A percentile compares a stretch with the other conserved stretches of the same genome.
These are phyloP conservation scores for Parachaetomium inaequale DNA, from an alignment of 495 filamentous ascomycete genomes.

Conservation along the genomic window DNA sequence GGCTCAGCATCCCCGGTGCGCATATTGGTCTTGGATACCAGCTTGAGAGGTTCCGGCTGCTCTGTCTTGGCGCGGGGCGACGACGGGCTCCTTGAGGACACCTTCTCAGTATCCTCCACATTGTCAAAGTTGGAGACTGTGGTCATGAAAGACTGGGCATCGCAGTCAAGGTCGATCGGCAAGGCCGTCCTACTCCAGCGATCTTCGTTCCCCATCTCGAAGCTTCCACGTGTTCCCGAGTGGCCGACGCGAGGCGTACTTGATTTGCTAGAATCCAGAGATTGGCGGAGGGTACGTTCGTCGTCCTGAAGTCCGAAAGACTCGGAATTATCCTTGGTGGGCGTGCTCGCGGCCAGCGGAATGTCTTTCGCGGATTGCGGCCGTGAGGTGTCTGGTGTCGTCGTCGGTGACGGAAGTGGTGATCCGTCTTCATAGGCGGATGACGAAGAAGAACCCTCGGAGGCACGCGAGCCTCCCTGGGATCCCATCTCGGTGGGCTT, in stretches of 20 bases:
- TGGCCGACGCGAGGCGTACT: slow-evolving; percentile 25
- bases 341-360: slow-evolving; percentile 13
- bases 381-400: slow-evolving; percentile 47
- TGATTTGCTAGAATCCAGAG: slow-evolving; percentile 24
- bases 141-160: slow-evolving; percentile 29
- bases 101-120: slow-evolving; percentile 8
- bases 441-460: slow-evolving; percentile 45
- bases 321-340: not conserved
- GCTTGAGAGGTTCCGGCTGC: slow-evolving; percentile 9
- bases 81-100: not conserved
- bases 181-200: slow-evolving; percentile 37
- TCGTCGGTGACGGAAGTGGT: slow-evolving; percentile 37
- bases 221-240: slow-evolving; percentile 9
- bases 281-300: slow-evolving; percentile 25
- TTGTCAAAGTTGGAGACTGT: slow-evolving; percentile 23
- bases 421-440: slow-evolving; percentile 45
- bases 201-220: slow-evolving; percentile 26
- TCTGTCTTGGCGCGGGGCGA: not conserved
- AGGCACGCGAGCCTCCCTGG: slow-evolving; percentile 26
- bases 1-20: not conserved
- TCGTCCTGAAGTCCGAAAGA: slow-evolving; percentile 19
- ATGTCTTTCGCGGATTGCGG: slow-evolving; percentile 42
- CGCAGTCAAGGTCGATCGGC: slow-evolving; percentile 37
- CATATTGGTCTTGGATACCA: slow-evolving; percentile 13
- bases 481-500: slow-evolving; percentile 18